Conservation (phyloP, 306 rosid genomes). For the Comarum palustre region DNA sequence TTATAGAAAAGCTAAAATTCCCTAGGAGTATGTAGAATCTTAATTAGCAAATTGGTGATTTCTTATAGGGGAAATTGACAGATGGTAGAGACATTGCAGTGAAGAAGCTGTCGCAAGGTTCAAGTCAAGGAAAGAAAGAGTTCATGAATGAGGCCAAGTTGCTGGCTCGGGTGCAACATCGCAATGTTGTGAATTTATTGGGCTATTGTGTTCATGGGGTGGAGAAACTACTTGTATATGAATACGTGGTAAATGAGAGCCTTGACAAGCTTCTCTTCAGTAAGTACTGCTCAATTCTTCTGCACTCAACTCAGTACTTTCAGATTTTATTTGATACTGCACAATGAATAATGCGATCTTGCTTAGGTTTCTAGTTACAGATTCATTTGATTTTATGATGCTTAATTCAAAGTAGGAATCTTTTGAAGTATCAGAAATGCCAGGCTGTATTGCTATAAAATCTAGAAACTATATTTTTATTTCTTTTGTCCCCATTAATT, state of each 20-base stretch:
- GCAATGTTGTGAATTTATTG: constrained; percentile 83
- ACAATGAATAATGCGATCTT: not conserved
- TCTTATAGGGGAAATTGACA: constrained; percentile 61
- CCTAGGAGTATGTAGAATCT: not conserved
- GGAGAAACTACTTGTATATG: constrained; percentile 88
- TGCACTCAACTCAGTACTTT: not conserved
- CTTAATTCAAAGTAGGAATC: not conserved
- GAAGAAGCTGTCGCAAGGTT: constrained; percentile 69
- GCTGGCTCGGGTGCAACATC: constrained; percentile 88
- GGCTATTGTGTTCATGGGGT: constrained; percentile 75
- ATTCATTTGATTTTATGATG: not conserved
- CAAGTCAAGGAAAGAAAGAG: constrained; percentile 86
- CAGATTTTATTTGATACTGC: constrained; percentile 3
- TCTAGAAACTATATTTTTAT: not conserved
- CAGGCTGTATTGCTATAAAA: not conserved
- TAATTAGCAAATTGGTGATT: not conserved
- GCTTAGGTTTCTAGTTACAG: not conserved
- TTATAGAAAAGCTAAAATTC: not conserved
- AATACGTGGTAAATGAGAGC: constrained; percentile 79
- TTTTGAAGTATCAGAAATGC: not conserved
- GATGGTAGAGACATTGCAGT: constrained; percentile 94
- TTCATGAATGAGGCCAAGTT: constrained; percentile 83
- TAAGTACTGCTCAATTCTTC: constrained; percentile 38
- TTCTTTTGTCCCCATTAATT: not conserved
- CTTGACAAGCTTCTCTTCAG: constrained; percentile 92